Conservation (phyloP, 108 stramenopile species). For the Nitzschia sp. region DNA sequence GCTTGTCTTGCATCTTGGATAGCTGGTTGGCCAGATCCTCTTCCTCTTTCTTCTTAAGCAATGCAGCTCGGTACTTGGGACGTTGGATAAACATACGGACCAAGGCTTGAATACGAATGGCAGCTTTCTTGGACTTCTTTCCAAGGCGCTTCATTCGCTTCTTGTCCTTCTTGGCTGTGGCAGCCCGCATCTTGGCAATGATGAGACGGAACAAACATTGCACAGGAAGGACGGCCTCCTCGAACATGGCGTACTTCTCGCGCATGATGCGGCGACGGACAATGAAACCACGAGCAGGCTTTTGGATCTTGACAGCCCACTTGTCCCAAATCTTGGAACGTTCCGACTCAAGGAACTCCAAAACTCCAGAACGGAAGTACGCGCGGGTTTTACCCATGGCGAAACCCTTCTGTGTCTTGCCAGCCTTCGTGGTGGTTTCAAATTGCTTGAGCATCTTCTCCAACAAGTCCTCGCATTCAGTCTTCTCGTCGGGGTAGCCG, state of each 20-base stretch:
- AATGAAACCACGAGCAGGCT: constrained; percentile 29
- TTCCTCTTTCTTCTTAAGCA: constrained; percentile 56
- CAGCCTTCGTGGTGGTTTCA: constrained; percentile 39
- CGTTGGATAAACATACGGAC: constrained; percentile 63
- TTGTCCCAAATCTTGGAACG: constrained; percentile 41
- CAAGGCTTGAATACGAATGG: constrained; percentile 66
- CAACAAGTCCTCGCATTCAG: constrained; percentile 21
- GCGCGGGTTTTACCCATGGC: constrained; percentile 70
- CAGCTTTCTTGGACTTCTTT: constrained; percentile 52
- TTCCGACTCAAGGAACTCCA: constrained; percentile 66
- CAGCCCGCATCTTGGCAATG: constrained; percentile 15
- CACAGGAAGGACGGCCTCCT: constrained; percentile 27
- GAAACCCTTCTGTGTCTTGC: constrained; percentile 37
- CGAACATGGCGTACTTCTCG: constrained; percentile 32
- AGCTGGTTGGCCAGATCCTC: constrained; percentile 69
- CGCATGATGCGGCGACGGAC: constrained; percentile 28
- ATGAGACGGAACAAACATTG: constrained; percentile 33
- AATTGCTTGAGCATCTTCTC: constrained; percentile 13
- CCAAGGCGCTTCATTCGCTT: constrained; percentile 37
- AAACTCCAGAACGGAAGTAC: constrained; percentile 74
- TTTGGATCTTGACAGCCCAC: constrained; percentile 48
- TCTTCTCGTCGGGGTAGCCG: constrained; percentile 22
- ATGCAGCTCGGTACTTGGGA: constrained; percentile 43
- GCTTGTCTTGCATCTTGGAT: constrained; percentile 48
- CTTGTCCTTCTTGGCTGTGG: constrained; percentile 41